Base-by-base conservation (phyloP, 1,139 yeast genomes). In the Hansenula sp. region DNA sequence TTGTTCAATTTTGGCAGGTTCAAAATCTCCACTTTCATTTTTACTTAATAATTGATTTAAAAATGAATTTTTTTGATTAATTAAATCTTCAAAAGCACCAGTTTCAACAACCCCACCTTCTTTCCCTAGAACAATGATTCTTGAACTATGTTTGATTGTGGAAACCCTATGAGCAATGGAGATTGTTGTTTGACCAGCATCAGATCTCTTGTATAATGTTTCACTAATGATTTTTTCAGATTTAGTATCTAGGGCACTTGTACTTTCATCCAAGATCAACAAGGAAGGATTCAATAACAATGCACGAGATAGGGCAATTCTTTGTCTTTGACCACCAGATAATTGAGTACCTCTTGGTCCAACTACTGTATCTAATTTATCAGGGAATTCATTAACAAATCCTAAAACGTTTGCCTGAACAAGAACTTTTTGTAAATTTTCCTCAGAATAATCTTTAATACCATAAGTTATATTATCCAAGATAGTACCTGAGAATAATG, bases 121-220 rank as follows among this genome's bases (percentile, higher is more conserved):
- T 41, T 77, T 79, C 46, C 84, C 81, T 43, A 93, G 66, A 11
- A 91, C 97, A 46, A 85, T 68, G 4, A 88, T 81, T 68, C 69
- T 71, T 0, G 87, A 84, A 37, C 84, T 79, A 16, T 84, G 83
- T 54, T 83, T 83, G 47, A 87, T 87, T 11, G 96, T 85, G 16
- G 93, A 87, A 43, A 91, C 76, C 56, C 97, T 74, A 65, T 90
- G 98, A 1, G 98, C 98, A 59, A 91, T 87, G 34, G 95, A 89
- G 31, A 90, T 84, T 1, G 95, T 90, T 1, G 96, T 89, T 67
- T 87, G 73, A 29, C 86, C 87, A 36, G 84, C 79, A 21, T 70
- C 67, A 43, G 84, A 77, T 81, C 93, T 82, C 48, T 77, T 73
- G 48, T 76, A 64, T 47, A 81, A 64, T 0, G 84, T 76, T 47